These are phyloP conservation scores for Phialocephala subalpina DNA, from an alignment of 2,329 filamentous ascomycete genomes.

Conservation along the genomic window DNA sequence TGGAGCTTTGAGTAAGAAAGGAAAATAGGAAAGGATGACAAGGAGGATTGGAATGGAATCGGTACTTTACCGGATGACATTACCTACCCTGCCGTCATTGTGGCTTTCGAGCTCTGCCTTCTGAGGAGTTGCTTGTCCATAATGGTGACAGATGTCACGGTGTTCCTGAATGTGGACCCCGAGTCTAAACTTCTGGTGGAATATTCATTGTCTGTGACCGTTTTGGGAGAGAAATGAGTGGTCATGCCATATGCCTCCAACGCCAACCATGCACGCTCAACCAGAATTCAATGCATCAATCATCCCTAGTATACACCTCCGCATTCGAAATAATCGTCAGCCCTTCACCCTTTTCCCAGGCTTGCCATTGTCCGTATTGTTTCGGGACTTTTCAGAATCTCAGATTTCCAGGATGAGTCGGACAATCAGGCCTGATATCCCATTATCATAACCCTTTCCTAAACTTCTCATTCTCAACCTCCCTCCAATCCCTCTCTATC, in stretches of 20 bases:
- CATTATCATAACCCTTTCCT: constrained; percentile 41
- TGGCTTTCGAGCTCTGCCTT: no score
- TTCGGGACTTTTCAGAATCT: no score
- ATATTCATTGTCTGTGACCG: background rate
- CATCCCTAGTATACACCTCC: constrained; percentile 4
- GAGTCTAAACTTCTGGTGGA: background rate
- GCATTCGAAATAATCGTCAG: no score
- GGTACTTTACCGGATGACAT: no score
- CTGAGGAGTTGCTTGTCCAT: no score
- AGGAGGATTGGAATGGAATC: no score
- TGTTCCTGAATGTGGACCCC: background rate
- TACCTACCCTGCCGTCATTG: no score
- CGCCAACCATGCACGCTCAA: constrained; percentile 2
- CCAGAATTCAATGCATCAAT: background rate
- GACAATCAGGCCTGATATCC: background rate
- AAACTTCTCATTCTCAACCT: constrained; percentile 70
- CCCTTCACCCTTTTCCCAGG: no score
- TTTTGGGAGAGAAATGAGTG: constrained; percentile 1
- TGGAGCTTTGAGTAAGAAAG: no score
- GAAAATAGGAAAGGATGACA: no score
- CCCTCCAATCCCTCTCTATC: constrained; percentile 67
- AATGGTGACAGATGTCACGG: background rate
- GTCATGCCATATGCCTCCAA: constrained; percentile 11
- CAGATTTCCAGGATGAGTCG: no score
- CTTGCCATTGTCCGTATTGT: no score